Conservation (phyloP, 1,284 basidiomycete genomes). For the Sanghuangporus sanghuang region DNA sequence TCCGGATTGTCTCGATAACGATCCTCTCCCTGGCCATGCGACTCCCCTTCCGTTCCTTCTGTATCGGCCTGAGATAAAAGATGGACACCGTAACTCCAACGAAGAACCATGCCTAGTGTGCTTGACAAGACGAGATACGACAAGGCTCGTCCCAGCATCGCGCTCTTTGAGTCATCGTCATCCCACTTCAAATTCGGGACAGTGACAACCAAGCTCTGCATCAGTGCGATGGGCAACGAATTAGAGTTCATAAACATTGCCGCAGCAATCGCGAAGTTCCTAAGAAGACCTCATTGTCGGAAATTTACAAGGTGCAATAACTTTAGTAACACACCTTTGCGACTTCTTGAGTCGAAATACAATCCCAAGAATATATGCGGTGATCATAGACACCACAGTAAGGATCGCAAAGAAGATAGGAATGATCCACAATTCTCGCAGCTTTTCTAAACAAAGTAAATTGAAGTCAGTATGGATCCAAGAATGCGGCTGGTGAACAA, state of each 20-base stretch:
- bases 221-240: constrained; percentile 87
- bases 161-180: constrained; percentile 72
- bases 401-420: constrained; percentile 78
- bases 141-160: constrained; percentile 89
- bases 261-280: constrained; percentile 81
- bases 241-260: constrained; percentile 92
- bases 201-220: constrained; percentile 84
- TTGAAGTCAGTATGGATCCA: neutral
- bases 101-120: constrained; percentile 91
- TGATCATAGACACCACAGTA: constrained; percentile 56
- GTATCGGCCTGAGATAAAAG: constrained; percentile 73
- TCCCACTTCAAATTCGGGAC: constrained; percentile 86
- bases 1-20: constrained; percentile 1
- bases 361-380: constrained; percentile 46
- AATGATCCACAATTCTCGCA: constrained; percentile 88
- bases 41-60: constrained; percentile 30
- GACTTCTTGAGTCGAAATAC: constrained; percentile 52
- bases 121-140: constrained; percentile 92
- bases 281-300: constrained; percentile 26
- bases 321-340: constrained; percentile 44
- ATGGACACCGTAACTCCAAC: constrained; percentile 85
- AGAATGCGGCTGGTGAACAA: too few species aligned
- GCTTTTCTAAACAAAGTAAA: constrained; percentile 51
- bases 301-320: neutral
- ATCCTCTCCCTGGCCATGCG: constrained; percentile 20